Conservation (phyloP, 2,329 filamentous ascomycete species). For the Talaromyces sp. region DNA sequence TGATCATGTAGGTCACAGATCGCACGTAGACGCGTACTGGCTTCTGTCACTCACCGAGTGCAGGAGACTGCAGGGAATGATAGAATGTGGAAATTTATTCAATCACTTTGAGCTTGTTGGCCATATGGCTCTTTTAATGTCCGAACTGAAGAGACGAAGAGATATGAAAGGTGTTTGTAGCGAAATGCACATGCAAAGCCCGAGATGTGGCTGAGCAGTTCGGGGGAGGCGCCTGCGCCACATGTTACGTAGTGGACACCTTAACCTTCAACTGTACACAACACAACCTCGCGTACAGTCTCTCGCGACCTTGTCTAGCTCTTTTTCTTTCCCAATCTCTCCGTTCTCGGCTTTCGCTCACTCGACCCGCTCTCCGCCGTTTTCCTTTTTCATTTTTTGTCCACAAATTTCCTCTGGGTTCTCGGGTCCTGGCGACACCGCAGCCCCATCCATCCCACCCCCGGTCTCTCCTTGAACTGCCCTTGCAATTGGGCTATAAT, state of each 20-base stretch:
- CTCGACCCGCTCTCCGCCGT: background rate
- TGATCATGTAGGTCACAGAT: too few species aligned
- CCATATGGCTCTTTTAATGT: too few species aligned
- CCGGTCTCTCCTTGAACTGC: slow-evolving; percentile 24
- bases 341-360: slow-evolving; percentile 2
- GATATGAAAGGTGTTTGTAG: too few species aligned
- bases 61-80: too few species aligned
- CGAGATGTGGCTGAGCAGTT: background rate
- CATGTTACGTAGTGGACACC: slow-evolving; percentile 4
- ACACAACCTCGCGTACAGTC: slow-evolving; percentile 1
- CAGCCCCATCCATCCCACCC: slow-evolving; percentile 16
- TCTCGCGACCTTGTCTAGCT: background rate
- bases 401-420: slow-evolving; percentile 5
- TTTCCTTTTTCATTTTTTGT: background rate
- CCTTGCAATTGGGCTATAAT: slow-evolving; percentile 20
- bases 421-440: slow-evolving; percentile 31
- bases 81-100: too few species aligned
- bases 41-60: too few species aligned
- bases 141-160: too few species aligned
- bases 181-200: too few species aligned
- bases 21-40: too few species aligned
- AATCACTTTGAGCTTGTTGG: too few species aligned
- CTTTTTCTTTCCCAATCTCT: background rate
- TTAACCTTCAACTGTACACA: slow-evolving; percentile 5
- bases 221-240: background rate